Evolutionary conservation across 1,284 basidiomycete genomes (phyloP), one percentile per base, ranked within the genome.

Genomic region (Clitocybe nebularis): DNA sequence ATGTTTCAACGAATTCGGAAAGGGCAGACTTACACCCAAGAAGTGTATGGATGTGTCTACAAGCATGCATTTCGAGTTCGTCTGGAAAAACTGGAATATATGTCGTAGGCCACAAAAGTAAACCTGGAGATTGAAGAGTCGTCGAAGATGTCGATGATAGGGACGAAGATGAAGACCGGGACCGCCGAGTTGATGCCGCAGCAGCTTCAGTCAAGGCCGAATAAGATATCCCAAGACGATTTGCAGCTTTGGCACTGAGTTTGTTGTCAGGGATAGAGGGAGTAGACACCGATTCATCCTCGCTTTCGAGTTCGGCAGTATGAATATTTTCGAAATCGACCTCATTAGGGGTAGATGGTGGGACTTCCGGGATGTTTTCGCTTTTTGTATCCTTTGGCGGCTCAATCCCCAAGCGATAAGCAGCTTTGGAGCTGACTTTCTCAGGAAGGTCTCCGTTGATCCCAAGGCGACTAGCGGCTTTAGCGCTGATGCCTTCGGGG

Each of bases 1-100:
- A 64, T 2, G 66, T 64, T 47, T 53, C 36, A 13, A 82, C 54
- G 53, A 66, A 79, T 30, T 75, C 73, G n/a, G 52, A 56, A 6
- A 88, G 61, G 1, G 81, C 80, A 32, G 67, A 64, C 52, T 76
- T 76, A 54, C 75, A 81, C 17, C 75, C 75, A 14, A 88, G 63
- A 2, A 88, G 56, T 5, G 70, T 69, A 55, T 87, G 79, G 39
- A 84, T 63, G 53, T 81, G 70, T 58, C 78, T 79, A 61, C 75
- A 79, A 6, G 77, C 69, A 51, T 86, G 79, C 74, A 81, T 77
- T 63, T 87, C 83, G 30, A 86, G 63, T 55, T 84, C 82, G 2
- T 59, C 53, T 7, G 81, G 69, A 0, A 67, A 45, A 52, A 82
- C 66, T 1, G 79, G 74, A 34, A 86, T 67, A 55, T 81, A 81